phyloP scores from a whole-genome alignment of 2,329 filamentous ascomycete genomes.

The Colletotrichum scovillei region DNA sequence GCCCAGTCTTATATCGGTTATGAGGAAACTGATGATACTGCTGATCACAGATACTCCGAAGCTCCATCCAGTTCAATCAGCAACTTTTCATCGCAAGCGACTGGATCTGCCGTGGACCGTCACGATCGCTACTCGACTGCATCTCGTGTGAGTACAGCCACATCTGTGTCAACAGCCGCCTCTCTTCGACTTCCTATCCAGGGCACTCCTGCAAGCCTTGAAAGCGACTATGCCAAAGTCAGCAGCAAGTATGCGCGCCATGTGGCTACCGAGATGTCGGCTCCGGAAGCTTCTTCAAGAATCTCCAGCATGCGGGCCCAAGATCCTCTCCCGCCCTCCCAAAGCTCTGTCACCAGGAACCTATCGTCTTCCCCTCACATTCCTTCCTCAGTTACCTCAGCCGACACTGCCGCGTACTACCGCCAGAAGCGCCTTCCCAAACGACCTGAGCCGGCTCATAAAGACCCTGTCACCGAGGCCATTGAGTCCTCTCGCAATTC shows the following conservation, averaged over 20 bases:
- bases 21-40: not conserved
- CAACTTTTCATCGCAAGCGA: not conserved
- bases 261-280: not conserved
- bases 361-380: not conserved
- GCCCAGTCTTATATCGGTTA: not conserved
- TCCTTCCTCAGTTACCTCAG: conserved; percentile 1
- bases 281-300: not conserved
- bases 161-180: conserved; percentile 6
- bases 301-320: not conserved
- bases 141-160: not conserved
- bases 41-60: not conserved
- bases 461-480: not conserved
- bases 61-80: conserved; percentile 1
- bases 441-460: not conserved
- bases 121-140: not conserved
- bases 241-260: conserved; percentile 11
- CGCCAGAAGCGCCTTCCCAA: not conserved
- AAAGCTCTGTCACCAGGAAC: not conserved
- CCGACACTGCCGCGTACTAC: not conserved
- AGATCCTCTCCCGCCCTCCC: not conserved
- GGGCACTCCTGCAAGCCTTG: not conserved
- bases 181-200: conserved; percentile 5
- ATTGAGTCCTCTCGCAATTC: conserved; percentile 2
- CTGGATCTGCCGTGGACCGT: not conserved
- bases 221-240: not conserved